Conservation (phyloP, 192 early-diverging fungal species). For the Helicostylum pulchrum region DNA sequence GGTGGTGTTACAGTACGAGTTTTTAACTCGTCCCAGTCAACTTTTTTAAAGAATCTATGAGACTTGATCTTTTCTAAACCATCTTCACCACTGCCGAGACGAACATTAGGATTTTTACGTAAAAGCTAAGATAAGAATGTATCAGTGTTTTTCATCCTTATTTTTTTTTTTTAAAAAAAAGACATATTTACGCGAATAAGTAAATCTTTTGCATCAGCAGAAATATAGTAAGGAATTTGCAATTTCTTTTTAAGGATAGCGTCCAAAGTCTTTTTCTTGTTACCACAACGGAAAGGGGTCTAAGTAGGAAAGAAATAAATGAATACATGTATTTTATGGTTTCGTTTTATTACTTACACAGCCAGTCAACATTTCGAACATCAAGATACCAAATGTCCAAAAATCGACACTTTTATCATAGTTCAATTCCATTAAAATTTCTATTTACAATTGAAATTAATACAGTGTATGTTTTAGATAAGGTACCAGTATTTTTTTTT, state of each 20-base stretch:
- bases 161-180: neutral
- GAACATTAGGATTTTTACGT: conserved; percentile 49
- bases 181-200: conserved; percentile 48
- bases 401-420: conserved; percentile 84
- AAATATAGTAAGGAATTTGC: conserved; percentile 75
- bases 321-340: neutral
- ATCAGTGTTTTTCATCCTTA: neutral
- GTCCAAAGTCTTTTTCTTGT: conserved; percentile 82
- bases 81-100: conserved; percentile 47
- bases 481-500: conserved; percentile 7
- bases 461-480: neutral
- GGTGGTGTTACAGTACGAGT: conserved; percentile 61
- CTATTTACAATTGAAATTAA: conserved; percentile 16
- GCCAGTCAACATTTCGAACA: conserved; percentile 92
- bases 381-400: conserved; percentile 87
- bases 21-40: conserved; percentile 63
- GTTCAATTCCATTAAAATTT: conserved; percentile 57
- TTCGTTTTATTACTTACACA: conserved; percentile 28
- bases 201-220: conserved; percentile 75
- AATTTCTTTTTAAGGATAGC: conserved; percentile 82
- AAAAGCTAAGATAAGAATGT: conserved; percentile 31
- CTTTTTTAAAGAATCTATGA: conserved; percentile 74
- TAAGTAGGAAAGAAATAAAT: neutral
- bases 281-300: conserved; percentile 76
- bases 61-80: conserved; percentile 52